Evolutionary conservation across 768 basidiomycete genomes (phyloP).

Genomic region (Hortiboletus campestris): DNA sequence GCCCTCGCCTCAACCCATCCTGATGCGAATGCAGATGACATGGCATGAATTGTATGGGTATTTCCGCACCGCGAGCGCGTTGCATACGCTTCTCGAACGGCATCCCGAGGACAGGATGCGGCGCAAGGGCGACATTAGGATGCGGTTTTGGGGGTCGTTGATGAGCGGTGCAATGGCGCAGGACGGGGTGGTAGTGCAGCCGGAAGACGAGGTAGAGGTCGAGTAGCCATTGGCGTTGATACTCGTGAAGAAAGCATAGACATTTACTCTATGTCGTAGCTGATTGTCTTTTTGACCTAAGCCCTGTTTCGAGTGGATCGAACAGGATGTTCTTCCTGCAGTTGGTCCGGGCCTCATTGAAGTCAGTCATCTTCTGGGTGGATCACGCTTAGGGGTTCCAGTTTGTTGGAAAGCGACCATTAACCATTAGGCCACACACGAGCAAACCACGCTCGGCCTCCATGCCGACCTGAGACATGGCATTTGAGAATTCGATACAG

Average conservation of each 20-base stretch:
- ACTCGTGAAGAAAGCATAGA: constrained; percentile 13
- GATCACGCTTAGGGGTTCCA: too few relatives aligned
- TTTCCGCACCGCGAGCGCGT: constrained; percentile 65
- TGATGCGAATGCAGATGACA: constrained; percentile 59
- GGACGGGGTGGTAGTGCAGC: constrained; percentile 10
- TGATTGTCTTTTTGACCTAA: neutral
- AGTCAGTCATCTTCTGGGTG: too few relatives aligned
- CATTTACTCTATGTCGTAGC: neutral
- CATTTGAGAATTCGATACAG: too few relatives aligned
- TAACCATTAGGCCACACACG: too few relatives aligned
- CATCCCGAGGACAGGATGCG: constrained; percentile 54
- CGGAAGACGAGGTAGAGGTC: constrained; percentile 34
- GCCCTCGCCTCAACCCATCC: constrained; percentile 38
- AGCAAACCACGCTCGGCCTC: too few relatives aligned
- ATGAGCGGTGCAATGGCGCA: constrained; percentile 38
- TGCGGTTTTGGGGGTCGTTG: constrained; percentile 59
- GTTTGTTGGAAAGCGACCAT: too few relatives aligned
- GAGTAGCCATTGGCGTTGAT: constrained; percentile 45
- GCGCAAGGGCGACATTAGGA: constrained; percentile 59
- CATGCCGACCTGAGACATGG: too few relatives aligned
- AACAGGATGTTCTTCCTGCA: neutral
- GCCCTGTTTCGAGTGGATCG: too few relatives aligned
- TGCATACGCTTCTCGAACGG: constrained; percentile 64
- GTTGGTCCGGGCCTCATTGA: too few relatives aligned
- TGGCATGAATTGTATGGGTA: constrained; percentile 70